Evolutionary conservation across 768 basidiomycete species (phyloP).

Genomic region (Leccinum ochraceum): DNA sequence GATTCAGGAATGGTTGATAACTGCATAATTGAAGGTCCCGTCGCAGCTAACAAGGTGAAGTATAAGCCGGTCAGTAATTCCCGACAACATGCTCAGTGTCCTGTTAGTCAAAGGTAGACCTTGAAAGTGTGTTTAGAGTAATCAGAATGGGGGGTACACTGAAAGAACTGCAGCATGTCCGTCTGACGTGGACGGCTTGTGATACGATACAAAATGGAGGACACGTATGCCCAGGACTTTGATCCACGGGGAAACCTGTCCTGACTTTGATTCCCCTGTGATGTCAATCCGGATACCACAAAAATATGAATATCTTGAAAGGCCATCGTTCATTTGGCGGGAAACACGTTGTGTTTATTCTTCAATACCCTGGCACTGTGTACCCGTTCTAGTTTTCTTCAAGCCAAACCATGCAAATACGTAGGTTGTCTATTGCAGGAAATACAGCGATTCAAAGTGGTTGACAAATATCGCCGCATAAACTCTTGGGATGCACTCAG

Average conservation of each 20-base stretch:
- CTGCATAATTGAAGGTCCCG: constrained; percentile 5
- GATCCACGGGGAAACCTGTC: background rate
- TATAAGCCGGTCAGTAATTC: background rate
- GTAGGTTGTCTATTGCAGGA: constrained; percentile 25
- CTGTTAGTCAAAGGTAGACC: background rate
- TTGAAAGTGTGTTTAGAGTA: background rate
- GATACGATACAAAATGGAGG: background rate
- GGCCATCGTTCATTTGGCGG: background rate
- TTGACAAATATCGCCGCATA: constrained; percentile 5
- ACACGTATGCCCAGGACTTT: background rate
- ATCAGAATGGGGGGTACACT: background rate
- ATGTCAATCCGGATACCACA: constrained; percentile 5
- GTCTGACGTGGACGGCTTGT: background rate
- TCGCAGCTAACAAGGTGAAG: background rate
- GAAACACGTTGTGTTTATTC: background rate
- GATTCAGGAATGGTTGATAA: background rate
- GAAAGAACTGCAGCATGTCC: background rate
- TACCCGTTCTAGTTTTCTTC: background rate
- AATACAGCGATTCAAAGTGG: constrained; percentile 24
- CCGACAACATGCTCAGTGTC: background rate
- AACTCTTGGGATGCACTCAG: constrained; percentile 36
- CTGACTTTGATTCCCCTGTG: background rate
- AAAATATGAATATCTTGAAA: background rate
- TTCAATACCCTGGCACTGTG: background rate
- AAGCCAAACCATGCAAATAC: constrained; percentile 4